Conservation (phyloP, 2,329 filamentous ascomycete species). For the Colletotrichum orbiculare region DNA sequence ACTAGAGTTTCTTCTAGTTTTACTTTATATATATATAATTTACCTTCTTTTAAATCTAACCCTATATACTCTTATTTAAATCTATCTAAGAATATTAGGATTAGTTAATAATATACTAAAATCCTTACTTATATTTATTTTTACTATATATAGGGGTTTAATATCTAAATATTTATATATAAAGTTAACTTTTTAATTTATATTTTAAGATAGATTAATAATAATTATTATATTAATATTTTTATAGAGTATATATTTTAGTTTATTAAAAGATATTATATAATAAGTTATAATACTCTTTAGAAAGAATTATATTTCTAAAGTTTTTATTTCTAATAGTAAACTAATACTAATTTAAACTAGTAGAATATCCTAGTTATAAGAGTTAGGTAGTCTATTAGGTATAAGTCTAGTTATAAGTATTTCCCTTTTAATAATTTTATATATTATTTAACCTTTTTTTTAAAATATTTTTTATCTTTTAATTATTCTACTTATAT, state of each 20-base stretch:
- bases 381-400: no score
- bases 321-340: conserved; percentile 28
- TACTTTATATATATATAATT: conserved; percentile 55
- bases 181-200: conserved; percentile 54
- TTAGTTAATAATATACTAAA: conserved; percentile 52
- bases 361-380: no score
- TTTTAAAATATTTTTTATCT: no score
- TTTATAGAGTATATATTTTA: conserved; percentile 38
- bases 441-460: no score
- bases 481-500: no score
- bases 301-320: no score
- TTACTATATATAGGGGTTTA: conserved; percentile 47
- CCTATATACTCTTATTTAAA: conserved; percentile 53
- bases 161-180: conserved; percentile 53
- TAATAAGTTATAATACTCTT: conserved; percentile 43
- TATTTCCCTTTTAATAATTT: no score
- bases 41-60: conserved; percentile 41
- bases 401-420: no score
- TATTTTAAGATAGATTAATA: conserved; percentile 52
- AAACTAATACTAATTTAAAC: conserved; percentile 49
- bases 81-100: conserved; percentile 55
- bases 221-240: conserved; percentile 52
- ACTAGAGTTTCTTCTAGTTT: conserved; percentile 3
- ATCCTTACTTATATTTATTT: conserved; percentile 46
- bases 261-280: conserved; percentile 43